phyloP scores from a whole-genome alignment of 805 yeast genomes.

The Cyberlindnera mycetangii region DNA sequence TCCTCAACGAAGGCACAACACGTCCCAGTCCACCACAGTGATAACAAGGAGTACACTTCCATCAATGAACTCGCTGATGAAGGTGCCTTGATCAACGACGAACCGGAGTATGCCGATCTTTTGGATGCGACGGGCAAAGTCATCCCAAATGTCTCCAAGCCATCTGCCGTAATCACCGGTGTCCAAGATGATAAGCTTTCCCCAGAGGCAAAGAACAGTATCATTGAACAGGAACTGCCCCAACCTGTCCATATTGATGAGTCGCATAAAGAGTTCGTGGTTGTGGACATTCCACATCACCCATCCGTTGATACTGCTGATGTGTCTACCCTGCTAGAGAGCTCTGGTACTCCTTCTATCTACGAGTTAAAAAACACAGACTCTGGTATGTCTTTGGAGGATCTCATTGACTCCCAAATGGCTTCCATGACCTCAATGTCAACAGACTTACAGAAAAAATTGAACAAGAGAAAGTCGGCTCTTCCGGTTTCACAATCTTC shows the following conservation, averaged over 20 bases:
- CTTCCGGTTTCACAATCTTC: slow-evolving; percentile 2
- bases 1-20: slow-evolving; percentile 18
- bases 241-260: slow-evolving; percentile 16
- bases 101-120: slow-evolving; percentile 49
- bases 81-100: slow-evolving; percentile 54
- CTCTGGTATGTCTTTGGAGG: slow-evolving; percentile 26
- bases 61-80: slow-evolving; percentile 38
- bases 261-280: slow-evolving; percentile 23
- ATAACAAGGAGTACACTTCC: slow-evolving; percentile 23
- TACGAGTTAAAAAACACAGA: slow-evolving; percentile 22
- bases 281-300: slow-evolving; percentile 23
- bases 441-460: slow-evolving; percentile 20
- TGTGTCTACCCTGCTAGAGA: slow-evolving; percentile 8
- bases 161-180: slow-evolving; percentile 16
- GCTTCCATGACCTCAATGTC: slow-evolving; percentile 29
- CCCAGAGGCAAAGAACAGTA: slow-evolving; percentile 5
- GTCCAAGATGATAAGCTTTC: slow-evolving; percentile 11
- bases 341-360: slow-evolving; percentile 12
- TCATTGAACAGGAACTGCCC: neutral
- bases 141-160: slow-evolving; percentile 28
- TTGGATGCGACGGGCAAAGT: slow-evolving; percentile 54
- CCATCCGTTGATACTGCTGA: slow-evolving; percentile 16
- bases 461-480: slow-evolving; percentile 10
- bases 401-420: slow-evolving; percentile 29
- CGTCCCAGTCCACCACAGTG: slow-evolving; percentile 4